A percentile compares a stretch with the other conserved stretches of the same genome.
Conservation (phyloP, 371 early-diverging fungal genomes). For the Mortierella sp. region DNA sequence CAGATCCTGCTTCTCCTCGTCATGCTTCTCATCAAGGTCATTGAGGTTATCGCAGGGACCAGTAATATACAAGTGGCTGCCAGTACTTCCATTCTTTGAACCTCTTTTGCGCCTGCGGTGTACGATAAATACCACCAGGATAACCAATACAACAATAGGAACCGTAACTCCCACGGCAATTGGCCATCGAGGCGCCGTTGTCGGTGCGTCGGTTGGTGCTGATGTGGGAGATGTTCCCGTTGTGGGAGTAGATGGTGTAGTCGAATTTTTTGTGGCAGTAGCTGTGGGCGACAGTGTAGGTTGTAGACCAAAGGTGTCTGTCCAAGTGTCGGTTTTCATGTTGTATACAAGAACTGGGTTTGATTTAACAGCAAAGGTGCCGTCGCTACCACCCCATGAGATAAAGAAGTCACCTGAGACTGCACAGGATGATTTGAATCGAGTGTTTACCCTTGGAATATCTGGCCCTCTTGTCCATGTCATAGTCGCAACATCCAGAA, state of each 20-base stretch:
- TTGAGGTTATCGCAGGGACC: background rate
- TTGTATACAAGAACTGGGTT: constrained; percentile 12
- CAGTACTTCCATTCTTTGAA: too few relatives aligned
- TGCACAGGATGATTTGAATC: constrained; percentile 6
- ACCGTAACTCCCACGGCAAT: background rate
- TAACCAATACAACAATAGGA: background rate
- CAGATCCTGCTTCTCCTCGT: background rate
- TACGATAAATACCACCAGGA: background rate
- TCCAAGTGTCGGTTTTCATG: constrained; percentile 14
- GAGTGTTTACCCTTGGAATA: background rate
- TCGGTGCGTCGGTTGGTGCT: background rate
- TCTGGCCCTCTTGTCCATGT: constrained; percentile 13
- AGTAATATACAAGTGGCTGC: too few relatives aligned
- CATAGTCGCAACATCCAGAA: constrained; percentile 6
- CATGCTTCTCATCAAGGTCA: background rate
- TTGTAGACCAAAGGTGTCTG: background rate
- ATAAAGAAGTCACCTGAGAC: constrained; percentile 16
- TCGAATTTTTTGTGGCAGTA: background rate
- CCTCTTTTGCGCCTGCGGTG: background rate
- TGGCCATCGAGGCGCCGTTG: background rate
- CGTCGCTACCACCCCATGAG: constrained; percentile 9
- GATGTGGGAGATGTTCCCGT: constrained; percentile 7
- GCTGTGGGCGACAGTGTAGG: background rate
- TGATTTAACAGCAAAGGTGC: background rate
- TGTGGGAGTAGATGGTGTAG: background rate